Base-by-base conservation (phyloP, 75 land plant genomes). In the Picea glauca region DNA sequence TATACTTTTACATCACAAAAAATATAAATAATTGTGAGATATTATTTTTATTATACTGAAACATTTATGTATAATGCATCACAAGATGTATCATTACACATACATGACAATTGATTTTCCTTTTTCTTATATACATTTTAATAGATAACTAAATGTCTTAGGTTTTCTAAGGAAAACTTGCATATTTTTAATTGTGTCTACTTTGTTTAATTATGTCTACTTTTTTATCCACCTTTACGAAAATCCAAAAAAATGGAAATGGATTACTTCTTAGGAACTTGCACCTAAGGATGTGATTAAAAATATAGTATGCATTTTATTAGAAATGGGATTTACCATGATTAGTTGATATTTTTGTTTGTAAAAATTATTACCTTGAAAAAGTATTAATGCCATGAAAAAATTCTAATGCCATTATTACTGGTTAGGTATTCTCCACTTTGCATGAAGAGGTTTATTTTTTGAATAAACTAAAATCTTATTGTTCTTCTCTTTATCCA, bases 241-340 rank as follows among this genome's bases (percentile, higher is more conserved):
- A 84, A 96, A 92, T 76, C 99, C 99, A 23, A 92, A 93, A 72
- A 75, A 92, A 58, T 96, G 99, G 99, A 93, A 88, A 72, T 96
- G 97, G 94, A 86, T 96, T 1, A 93, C 91, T 65, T 87, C 89
- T 17, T 97, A 96, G 78, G 99, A 88, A 62, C 81, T 80, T 60
- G 91, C 91, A 33, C 99, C 99, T 11, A 86, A 89, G 57, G 80
- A 78, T 50, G 80, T 93, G 64, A 80, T 66, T 3, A 77, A 31
- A 31, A 96, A 96, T 86, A 89, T 94, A 5, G 99, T 95, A 83
- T 78, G 83, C 40, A 56, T 18, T 15, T 20, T 70, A 11, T 32
- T 78, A 35, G 18, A 79, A 38, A 74, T 21, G 58, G 76, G 21
- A 23, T 74, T 12, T 50, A n/a, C 18, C 7, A 75, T 13, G 18